A percentile compares a stretch with the other conserved stretches of the same genome.
Conservation (phyloP, 805 yeast species). For the Lipomyces oligophaga region DNA sequence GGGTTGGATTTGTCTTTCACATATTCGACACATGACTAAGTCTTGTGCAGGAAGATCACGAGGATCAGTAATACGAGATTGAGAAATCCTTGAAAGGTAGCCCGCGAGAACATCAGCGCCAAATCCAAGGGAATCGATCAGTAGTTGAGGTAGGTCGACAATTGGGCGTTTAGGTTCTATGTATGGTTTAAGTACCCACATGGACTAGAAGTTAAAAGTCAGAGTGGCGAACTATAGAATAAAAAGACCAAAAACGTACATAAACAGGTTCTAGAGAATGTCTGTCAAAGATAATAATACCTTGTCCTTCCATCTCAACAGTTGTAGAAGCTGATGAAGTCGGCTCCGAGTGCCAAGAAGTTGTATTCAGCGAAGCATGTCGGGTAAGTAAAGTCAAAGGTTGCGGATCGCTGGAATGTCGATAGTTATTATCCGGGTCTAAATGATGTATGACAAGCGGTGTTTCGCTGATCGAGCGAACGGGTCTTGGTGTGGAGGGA, state of each 20-base stretch:
- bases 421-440: too few species aligned
- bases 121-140: conserved; percentile 78
- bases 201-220: conserved; percentile 44
- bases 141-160: conserved; percentile 62
- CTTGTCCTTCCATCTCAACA: conserved; percentile 84
- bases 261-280: conserved; percentile 60
- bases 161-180: conserved; percentile 52
- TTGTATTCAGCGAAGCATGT: too few species aligned
- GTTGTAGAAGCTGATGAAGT: background rate
- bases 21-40: conserved; percentile 73
- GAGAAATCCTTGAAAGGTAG: conserved; percentile 62
- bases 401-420: too few species aligned
- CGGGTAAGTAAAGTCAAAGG: too few species aligned
- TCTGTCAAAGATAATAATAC: conserved; percentile 70
- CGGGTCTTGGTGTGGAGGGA: too few species aligned
- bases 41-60: conserved; percentile 29
- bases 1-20: conserved; percentile 85
- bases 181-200: conserved; percentile 90
- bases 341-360: too few species aligned
- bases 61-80: conserved; percentile 60
- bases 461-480: too few species aligned
- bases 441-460: too few species aligned
- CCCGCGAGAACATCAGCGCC: conserved; percentile 81
- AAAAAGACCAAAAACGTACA: conserved; percentile 25
- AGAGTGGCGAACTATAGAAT: background rate